Evolutionary conservation across 495 filamentous ascomycete species (phyloP), one percentile per base, ranked within the genome.

Genomic region (Xylaria scruposa): DNA sequence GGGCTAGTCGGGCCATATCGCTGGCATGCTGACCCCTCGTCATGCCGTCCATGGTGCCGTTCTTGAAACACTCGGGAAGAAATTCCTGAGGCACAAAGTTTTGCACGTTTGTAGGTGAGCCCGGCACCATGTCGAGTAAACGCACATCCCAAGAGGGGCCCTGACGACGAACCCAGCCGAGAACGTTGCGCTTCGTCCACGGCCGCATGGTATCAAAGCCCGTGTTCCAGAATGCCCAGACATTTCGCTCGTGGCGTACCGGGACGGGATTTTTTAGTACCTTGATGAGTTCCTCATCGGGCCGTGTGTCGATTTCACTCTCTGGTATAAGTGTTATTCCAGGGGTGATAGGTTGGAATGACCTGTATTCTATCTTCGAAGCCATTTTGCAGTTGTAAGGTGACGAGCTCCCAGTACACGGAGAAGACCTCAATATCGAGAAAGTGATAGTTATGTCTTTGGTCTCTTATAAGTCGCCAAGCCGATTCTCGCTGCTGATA

Each of bases 201-300:
- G 62, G 42, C 9, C 42, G 42, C 62, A 65, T 65, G 24, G 33
- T 49, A 4, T 65, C 29, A 15, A 78, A 69, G 7, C 80, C 81
- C 0, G 75, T 72, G 67, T 83, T 68, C 81, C 81, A 83, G 64
- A 75, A 83, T 4, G 76, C 72, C 81, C 79, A 83, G 40, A 83
- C 67, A 65, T 83, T 83, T 68, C 78, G 80, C 46, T 81, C 79
- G 42, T 65, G 62, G 26, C 62, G 42, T 3, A 65, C 62, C 26
- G 62, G 40, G 6, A 4, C 13, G 66, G 44, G 54, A 46, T 53
- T 19, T 10, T 12, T 38, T 7, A 72, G 63, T 17, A 31, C 26
- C 33, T 56, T 13, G n/a, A 64, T 56, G 24, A 72, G 64, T 13
- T 72, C 70, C 8, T 24, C 70, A 51, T 72, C 70, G 3, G 63